These are phyloP conservation scores for Cynara cardunculus DNA, from an alignment of 129 eudicot genomes.

Conservation along the genomic window DNA sequence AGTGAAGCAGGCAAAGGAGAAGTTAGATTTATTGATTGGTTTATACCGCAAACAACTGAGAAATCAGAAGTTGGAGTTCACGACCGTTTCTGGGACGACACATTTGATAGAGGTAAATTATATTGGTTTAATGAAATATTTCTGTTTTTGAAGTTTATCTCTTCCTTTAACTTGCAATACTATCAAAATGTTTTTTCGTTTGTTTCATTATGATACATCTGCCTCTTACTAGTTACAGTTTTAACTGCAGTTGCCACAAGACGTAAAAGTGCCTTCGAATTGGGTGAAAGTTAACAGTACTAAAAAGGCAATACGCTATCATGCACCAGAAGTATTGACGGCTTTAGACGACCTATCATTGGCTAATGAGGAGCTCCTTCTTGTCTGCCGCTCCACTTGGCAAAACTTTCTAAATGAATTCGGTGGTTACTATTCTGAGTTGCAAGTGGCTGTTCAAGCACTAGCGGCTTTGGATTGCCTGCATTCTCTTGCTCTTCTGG, in stretches of 20 bases:
- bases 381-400: constrained; percentile 79
- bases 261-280: constrained; percentile 67
- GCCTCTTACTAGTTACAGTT: constrained; percentile 1
- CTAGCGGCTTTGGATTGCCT: constrained; percentile 89
- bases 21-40: constrained; percentile 50
- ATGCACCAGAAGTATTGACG: constrained; percentile 83
- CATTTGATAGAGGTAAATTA: constrained; percentile 89
- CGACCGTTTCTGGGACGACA: constrained; percentile 67
- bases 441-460: constrained; percentile 91
- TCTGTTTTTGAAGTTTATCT: neutral
- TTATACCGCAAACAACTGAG: constrained; percentile 76
- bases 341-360: constrained; percentile 68
- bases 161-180: neutral
- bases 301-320: constrained; percentile 87
- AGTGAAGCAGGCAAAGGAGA: constrained; percentile 54
- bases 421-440: constrained; percentile 61
- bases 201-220: neutral
- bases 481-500: constrained; percentile 76
- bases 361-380: constrained; percentile 67
- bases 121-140: neutral
- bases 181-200: neutral
- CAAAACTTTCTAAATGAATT: constrained; percentile 62
- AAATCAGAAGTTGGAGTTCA: constrained; percentile 54
- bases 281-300: constrained; percentile 99
- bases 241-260: constrained; percentile 58